Evolutionary conservation across 805 yeast species (phyloP).

Genomic region (Metschnikowia kunwiensis): DNA sequence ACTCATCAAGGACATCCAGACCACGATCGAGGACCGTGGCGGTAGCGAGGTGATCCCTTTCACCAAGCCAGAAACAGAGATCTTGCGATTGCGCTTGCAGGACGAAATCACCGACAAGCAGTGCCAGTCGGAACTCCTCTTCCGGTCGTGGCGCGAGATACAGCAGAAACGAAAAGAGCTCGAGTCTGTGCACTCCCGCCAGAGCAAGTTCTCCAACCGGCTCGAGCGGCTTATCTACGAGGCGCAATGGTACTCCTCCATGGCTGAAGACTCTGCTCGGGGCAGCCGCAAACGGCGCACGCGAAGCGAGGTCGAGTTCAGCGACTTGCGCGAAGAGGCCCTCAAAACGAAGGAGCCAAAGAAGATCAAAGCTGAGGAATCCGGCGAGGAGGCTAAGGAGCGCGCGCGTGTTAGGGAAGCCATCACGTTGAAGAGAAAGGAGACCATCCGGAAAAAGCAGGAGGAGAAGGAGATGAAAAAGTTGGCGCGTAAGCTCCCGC

Average conservation of each 20-base stretch:
- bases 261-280: constrained; percentile 16
- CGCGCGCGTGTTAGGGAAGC: constrained; percentile 5
- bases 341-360: constrained; percentile 8
- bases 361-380: background rate
- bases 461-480: constrained; percentile 5
- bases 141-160: constrained; percentile 24
- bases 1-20: constrained; percentile 12
- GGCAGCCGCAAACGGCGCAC: constrained; percentile 17
- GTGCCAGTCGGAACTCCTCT: constrained; percentile 22
- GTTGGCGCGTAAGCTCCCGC: constrained; percentile 3
- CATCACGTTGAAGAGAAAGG: constrained; percentile 7
- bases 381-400: constrained; percentile 3
- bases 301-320: constrained; percentile 17
- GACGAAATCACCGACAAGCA: constrained; percentile 14
- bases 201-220: constrained; percentile 25
- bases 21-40: constrained; percentile 12
- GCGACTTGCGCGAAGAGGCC: constrained; percentile 15
- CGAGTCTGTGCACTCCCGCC: constrained; percentile 26
- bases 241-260: constrained; percentile 37
- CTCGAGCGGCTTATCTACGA: constrained; percentile 37
- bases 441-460: constrained; percentile 7
- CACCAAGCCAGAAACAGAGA: constrained; percentile 26
- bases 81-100: constrained; percentile 19
- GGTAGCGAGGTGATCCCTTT: constrained; percentile 18
- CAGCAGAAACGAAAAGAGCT: constrained; percentile 22